Percentiles rank a stretch among this genome's conserved stretches.
Conservation (phyloP, 305 asterid species). For the Lippia alba region DNA sequence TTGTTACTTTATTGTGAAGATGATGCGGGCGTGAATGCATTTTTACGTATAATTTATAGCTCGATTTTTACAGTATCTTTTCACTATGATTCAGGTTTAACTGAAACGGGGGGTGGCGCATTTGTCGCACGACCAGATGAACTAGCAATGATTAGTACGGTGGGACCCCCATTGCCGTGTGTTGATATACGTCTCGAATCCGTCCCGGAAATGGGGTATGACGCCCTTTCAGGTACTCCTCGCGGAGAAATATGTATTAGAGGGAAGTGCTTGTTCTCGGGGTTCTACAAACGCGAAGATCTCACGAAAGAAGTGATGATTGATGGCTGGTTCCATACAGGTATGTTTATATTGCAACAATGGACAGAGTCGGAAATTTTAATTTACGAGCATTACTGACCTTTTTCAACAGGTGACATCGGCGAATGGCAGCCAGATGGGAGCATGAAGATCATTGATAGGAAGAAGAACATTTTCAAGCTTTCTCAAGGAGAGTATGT, state of each 20-base stretch:
- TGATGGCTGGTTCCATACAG: slow-evolving; percentile 90
- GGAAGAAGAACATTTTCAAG: slow-evolving; percentile 89
- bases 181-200: slow-evolving; percentile 79
- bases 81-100: slow-evolving; percentile 63
- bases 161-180: slow-evolving; percentile 83
- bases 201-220: slow-evolving; percentile 84
- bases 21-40: too few relatives aligned
- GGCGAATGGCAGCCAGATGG: slow-evolving; percentile 90
- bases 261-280: slow-evolving; percentile 83
- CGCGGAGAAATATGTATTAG: slow-evolving; percentile 85
- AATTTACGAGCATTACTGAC: too few relatives aligned
- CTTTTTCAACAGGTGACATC: slow-evolving; percentile 58
- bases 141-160: slow-evolving; percentile 73
- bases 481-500: slow-evolving; percentile 93
- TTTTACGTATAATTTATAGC: too few relatives aligned
- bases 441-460: slow-evolving; percentile 86
- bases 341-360: slow-evolving; percentile 32
- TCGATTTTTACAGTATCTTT: not conserved
- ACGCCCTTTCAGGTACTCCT: slow-evolving; percentile 68
- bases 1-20: too few relatives aligned
- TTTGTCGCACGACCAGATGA: slow-evolving; percentile 83
- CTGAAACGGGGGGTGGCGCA: slow-evolving; percentile 91
- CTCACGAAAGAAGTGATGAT: slow-evolving; percentile 75
- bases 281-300: slow-evolving; percentile 78
- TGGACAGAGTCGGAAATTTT: not conserved